These are phyloP conservation scores for Daldinia decipiens DNA, from an alignment of 495 filamentous ascomycete species.

Conservation along the genomic window DNA sequence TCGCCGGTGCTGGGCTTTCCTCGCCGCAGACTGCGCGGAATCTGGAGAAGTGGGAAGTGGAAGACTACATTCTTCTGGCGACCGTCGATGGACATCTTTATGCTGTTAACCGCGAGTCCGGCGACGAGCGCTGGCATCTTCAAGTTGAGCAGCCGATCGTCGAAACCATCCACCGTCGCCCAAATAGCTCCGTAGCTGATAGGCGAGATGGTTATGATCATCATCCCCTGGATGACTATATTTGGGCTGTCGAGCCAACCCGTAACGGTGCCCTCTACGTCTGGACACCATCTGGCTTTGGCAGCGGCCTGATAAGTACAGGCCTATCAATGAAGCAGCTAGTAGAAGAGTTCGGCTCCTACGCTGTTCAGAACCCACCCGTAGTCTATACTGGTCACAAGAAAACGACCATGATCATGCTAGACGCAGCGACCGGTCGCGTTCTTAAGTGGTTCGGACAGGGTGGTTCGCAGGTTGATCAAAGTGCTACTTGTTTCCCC, in stretches of 20 bases:
- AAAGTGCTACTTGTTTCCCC: slow-evolving; percentile 65
- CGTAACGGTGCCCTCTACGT: slow-evolving; percentile 89
- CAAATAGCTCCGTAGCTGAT: slow-evolving; percentile 70
- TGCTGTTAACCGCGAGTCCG: slow-evolving; percentile 89
- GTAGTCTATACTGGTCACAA: slow-evolving; percentile 92
- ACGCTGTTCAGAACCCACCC: slow-evolving; percentile 71
- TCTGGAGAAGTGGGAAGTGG: slow-evolving; percentile 98
- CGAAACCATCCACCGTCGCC: slow-evolving; percentile 83
- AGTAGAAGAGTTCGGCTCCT: slow-evolving; percentile 78
- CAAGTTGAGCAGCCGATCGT: slow-evolving; percentile 86
- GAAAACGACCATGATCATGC: slow-evolving; percentile 84
- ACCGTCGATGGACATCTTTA: slow-evolving; percentile 97
- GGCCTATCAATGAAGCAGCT: slow-evolving; percentile 85
- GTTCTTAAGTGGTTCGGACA: slow-evolving; percentile 67
- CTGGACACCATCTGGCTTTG: slow-evolving; percentile 75
- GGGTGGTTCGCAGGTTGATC: slow-evolving; percentile 54
- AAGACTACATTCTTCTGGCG: slow-evolving; percentile 99
- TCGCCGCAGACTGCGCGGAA: slow-evolving; percentile 91
- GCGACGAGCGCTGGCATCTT: slow-evolving; percentile 82
- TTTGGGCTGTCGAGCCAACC: slow-evolving; percentile 98
- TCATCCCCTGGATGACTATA: slow-evolving; percentile 77
- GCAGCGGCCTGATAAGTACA: slow-evolving; percentile 80
- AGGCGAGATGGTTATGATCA: slow-evolving; percentile 57
- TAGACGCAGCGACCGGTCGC: slow-evolving; percentile 84
- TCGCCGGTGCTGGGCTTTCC: slow-evolving; percentile 69